Base-by-base conservation (phyloP, 371 early-diverging fungal genomes). In the Rhizopus microsporus region DNA sequence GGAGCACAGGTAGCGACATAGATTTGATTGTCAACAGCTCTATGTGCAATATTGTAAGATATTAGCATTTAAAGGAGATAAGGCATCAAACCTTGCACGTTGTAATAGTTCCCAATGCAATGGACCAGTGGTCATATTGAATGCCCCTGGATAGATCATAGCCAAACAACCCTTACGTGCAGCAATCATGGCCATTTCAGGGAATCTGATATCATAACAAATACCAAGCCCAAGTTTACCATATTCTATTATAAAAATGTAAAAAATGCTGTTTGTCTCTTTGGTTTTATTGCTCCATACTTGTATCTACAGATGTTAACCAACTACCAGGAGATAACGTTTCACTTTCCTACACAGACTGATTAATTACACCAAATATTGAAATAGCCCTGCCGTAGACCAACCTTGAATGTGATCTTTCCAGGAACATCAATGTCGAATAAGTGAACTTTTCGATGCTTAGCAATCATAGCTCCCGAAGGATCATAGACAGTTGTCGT, bases 61-160 rank as follows among this genome's bases (percentile, higher is more conserved):
- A 40, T 47, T 16, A 17, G 44, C 2, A 33, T 34, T 10, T 32
- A 30, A 38, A 30, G 4, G n/a, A 17, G 16, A 23, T 53, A 23
- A 44, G 9, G 12, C 8, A 82, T 32, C 60, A n/a, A 86, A 91
- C 63, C 96, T 75, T 0, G 95, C 92, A 1, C 97, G 83, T 65
- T 90, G 87, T 51, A 97, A 68, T 35, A 96, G 72, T 67, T 98
- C 97, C 97, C 97, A 98, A 60, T 96, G 92, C 59, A 93, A 53
- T 4, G 97, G 96, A 9, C 97, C 97, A 4, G 97, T 98, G 5
- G 91, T 92, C 80, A 86, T 85, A 71, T 97, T 97, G 74, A 97
- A 97, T 0, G 97, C 97, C 3, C 92, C 93, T n/a, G 97, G 98
- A 65, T 96, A 98, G 33, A 97, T 79, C 97, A 98, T 95, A 9